Evolutionary conservation across 2,329 filamentous ascomycete genomes (phyloP), one percentile per base, ranked within the genome.

Genomic region (Trichoderma aggressivum): DNA sequence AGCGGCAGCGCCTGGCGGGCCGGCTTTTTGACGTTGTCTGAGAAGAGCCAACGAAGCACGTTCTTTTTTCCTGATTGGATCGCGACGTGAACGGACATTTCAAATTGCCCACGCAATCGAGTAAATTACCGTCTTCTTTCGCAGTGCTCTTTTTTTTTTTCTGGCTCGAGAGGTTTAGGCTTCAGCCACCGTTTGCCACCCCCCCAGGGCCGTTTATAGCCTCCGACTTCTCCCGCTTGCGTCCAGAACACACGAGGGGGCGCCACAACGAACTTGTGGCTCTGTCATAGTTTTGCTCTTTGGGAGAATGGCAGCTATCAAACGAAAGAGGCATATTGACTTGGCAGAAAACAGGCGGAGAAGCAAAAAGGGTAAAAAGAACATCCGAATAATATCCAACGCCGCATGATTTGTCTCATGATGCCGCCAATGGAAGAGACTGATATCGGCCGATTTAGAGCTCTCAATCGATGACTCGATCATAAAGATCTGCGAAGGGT

Each of bases 211-310:
- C 55, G 21, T n/a, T 30, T 28, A 21, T 24, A 50, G 66, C 6
- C 55, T 61, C 66, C 66, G 66, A 69, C 6, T 61, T 69, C 30
- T 69, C 56, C 66, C 66, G 66, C 47, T 61, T 34, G 21, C 55
- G 28, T 39, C 63, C 14, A 61, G 18, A 18, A 24, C 39, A 39
- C 36, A 36, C 7, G 21, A 16, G n/a, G 24, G 8, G 28, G 5
- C 56, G 21, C 39, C 56, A 21, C 21, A 28, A 16, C 14, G 28
- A 21, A 30, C 14, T n/a, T 60, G 36, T 30, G 21, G 64, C 55
- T 50, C 24, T 28, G 14, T 39, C 30, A 32, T 12, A 28, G 14
- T 28, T 53, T 53, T 30, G 18, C 5, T 50, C 34, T n/a, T 8
- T 50, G n/a, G 21, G 4, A 50, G n/a, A n/a, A 5, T 61, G 14